Evolutionary conservation across 805 yeast genomes (phyloP).

Genomic region (Lipomyces starkeyi): DNA sequence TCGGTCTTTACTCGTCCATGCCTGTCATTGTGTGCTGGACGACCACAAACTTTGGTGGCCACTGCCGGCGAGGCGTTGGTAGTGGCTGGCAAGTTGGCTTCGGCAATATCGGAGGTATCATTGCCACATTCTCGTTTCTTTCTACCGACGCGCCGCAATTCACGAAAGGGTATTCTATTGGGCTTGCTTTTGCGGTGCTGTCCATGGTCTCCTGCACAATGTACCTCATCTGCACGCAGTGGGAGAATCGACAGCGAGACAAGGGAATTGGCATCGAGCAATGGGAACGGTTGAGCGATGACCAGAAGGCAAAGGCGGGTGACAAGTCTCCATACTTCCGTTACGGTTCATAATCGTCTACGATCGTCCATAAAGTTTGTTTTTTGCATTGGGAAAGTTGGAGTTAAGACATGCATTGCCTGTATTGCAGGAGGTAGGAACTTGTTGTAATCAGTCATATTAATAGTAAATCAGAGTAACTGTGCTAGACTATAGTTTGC

Average conservation of each 20-base stretch:
- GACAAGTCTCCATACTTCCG: constrained; percentile 26
- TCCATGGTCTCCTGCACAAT: constrained; percentile 48
- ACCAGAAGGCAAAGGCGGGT: constrained; percentile 23
- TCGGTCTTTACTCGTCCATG: constrained; percentile 68
- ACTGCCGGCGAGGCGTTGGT: constrained; percentile 62
- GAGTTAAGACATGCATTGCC: not conserved
- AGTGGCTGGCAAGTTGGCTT: constrained; percentile 70
- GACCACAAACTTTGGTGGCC: constrained; percentile 66
- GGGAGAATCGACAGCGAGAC: constrained; percentile 43
- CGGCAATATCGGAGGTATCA: constrained; percentile 76
- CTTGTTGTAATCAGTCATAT: not conserved
- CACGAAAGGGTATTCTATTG: constrained; percentile 58
- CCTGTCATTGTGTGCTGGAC: constrained; percentile 74
- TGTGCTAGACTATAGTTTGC: no score
- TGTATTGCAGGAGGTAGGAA: not conserved
- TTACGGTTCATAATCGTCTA: constrained; percentile 17
- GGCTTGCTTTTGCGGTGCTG: constrained; percentile 57
- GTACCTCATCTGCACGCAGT: constrained; percentile 48
- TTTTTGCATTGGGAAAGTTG: not conserved
- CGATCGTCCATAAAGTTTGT: not conserved
- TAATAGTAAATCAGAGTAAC: not conserved
- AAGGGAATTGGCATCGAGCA: constrained; percentile 35
- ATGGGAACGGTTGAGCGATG: constrained; percentile 34
- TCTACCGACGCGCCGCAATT: constrained; percentile 64
- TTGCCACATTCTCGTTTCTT: constrained; percentile 63